Evolutionary conservation across 2,329 filamentous ascomycete species (phyloP).

Genomic region (Neocucurbitaria cava): DNA sequence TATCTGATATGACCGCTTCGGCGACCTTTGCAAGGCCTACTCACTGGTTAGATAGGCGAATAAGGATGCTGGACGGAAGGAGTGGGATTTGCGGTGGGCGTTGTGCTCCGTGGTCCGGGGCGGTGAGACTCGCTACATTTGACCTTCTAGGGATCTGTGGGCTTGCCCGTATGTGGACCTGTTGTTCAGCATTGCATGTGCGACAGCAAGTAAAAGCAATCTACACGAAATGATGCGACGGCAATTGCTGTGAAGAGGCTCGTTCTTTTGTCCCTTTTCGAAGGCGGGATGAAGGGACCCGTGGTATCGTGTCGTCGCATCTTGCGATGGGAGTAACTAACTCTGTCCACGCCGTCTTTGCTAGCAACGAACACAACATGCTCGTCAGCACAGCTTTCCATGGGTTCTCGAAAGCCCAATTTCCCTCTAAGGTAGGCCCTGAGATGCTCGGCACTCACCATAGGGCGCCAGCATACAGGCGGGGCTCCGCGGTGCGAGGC

Average conservation of each 20-base stretch:
- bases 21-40: background rate
- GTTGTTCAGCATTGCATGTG: constrained; percentile 14
- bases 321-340: background rate
- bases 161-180: background rate
- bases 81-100: constrained; percentile 3
- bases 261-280: background rate
- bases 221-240: background rate
- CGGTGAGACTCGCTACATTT: constrained; percentile 21
- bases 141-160: background rate
- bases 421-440: background rate
- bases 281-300: background rate
- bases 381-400: constrained; percentile 6
- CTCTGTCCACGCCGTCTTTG: background rate
- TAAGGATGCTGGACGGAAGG: background rate
- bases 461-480: constrained; percentile 1
- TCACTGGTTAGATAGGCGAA: constrained; percentile 8
- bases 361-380: background rate
- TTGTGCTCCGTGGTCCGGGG: constrained; percentile 9
- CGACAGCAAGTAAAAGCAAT: background rate
- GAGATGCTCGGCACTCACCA: background rate
- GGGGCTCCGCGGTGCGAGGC: background rate
- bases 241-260: background rate
- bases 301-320: background rate
- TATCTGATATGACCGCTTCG: constrained; percentile 6
- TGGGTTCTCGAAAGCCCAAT: background rate